phyloP scores from a whole-genome alignment of 75 land plant genomes.

The Larix kaempferi region DNA sequence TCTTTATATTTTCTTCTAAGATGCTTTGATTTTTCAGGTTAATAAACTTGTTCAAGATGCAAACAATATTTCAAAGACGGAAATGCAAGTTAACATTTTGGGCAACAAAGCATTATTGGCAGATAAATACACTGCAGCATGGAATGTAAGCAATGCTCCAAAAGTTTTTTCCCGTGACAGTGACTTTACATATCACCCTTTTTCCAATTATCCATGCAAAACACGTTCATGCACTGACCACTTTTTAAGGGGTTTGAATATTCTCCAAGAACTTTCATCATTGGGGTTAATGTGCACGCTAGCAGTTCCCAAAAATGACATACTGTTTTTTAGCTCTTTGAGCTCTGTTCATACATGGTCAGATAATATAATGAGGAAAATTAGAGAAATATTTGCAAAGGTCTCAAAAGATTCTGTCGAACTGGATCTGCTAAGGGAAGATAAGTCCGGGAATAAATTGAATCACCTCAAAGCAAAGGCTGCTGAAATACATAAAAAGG shows the following conservation, averaged over 20 bases:
- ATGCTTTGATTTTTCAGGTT: slow-evolving; percentile 1
- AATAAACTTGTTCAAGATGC: slow-evolving; percentile 2
- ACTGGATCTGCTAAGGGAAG: slow-evolving; percentile 68
- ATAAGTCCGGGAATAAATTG: slow-evolving; percentile 12
- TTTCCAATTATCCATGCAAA: too few relatives aligned
- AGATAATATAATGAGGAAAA: slow-evolving; percentile 52
- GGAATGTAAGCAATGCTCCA: too few relatives aligned
- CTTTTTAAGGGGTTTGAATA: background rate
- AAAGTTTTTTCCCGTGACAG: too few relatives aligned
- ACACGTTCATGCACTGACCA: too few relatives aligned
- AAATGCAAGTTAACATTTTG: background rate
- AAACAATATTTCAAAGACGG: background rate
- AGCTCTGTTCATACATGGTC: slow-evolving; percentile 43
- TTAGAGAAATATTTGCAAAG: slow-evolving; percentile 52
- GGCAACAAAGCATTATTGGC: too few relatives aligned
- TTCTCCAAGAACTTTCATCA: slow-evolving; percentile 40
- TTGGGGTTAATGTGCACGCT: slow-evolving; percentile 10
- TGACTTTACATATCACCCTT: too few relatives aligned
- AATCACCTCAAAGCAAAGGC: slow-evolving; percentile 23
- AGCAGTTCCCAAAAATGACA: slow-evolving; percentile 19
- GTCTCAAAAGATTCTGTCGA: slow-evolving; percentile 64
- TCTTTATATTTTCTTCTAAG: background rate
- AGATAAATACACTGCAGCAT: too few relatives aligned
- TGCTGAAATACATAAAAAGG: slow-evolving; percentile 25
- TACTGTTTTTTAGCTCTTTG: slow-evolving; percentile 55